Evolutionary conservation across 805 yeast genomes (phyloP).

Genomic region (Peterozyma xylosa): DNA sequence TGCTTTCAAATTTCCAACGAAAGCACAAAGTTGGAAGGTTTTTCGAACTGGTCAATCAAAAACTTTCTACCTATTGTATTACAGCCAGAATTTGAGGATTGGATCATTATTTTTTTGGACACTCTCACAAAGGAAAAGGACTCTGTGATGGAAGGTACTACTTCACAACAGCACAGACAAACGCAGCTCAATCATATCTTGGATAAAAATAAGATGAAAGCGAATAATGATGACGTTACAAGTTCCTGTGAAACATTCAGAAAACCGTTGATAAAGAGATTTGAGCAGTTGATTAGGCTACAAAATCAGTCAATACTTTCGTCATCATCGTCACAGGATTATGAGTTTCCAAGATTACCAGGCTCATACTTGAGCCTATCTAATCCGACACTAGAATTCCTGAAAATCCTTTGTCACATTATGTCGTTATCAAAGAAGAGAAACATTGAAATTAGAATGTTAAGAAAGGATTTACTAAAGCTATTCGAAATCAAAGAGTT

Average conservation of each 20-base stretch:
- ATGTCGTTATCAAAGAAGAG: slow-evolving; percentile 58
- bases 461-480: slow-evolving; percentile 67
- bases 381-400: slow-evolving; percentile 75
- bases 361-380: slow-evolving; percentile 56
- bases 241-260: slow-evolving; percentile 53
- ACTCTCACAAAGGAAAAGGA: slow-evolving; percentile 51
- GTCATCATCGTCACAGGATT: slow-evolving; percentile 55
- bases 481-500: slow-evolving; percentile 82
- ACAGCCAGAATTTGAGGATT: slow-evolving; percentile 80
- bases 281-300: slow-evolving; percentile 54
- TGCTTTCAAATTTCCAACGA: slow-evolving; percentile 38
- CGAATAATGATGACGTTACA: slow-evolving; percentile 9
- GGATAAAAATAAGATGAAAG: slow-evolving; percentile 16
- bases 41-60: slow-evolving; percentile 72
- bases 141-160: slow-evolving; percentile 21
- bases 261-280: slow-evolving; percentile 56
- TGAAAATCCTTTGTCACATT: slow-evolving; percentile 68
- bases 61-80: slow-evolving; percentile 66
- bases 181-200: slow-evolving; percentile 60
- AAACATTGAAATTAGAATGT: slow-evolving; percentile 61
- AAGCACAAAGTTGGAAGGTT: slow-evolving; percentile 38
- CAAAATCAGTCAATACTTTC: slow-evolving; percentile 71
- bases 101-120: slow-evolving; percentile 75
- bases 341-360: slow-evolving; percentile 67
- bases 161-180: slow-evolving; percentile 41